Percentiles rank a stretch among this genome's conserved stretches.
Evolutionary conservation across 2,329 filamentous ascomycete species (phyloP).

Genomic region (Allantophomopsis cytisporea): DNA sequence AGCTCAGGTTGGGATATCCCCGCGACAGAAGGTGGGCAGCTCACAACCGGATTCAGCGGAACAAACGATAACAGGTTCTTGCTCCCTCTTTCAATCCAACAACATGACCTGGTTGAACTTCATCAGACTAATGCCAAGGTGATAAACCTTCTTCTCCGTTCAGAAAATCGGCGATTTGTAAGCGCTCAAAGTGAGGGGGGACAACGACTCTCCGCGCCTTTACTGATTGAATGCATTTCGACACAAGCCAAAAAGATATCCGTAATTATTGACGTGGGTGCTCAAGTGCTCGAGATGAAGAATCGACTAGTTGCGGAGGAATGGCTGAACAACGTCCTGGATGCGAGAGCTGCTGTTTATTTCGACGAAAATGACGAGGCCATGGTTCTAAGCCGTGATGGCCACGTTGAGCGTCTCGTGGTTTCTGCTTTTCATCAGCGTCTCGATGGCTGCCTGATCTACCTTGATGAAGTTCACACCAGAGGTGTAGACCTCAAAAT

Average conservation of each 20-base stretch:
- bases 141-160: slow-evolving; percentile 38
- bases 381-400: slow-evolving; percentile 34
- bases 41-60: slow-evolving; percentile 54
- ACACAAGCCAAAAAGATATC: too few species aligned
- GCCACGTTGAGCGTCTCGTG: slow-evolving; percentile 31
- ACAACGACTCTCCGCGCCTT: slow-evolving; percentile 27
- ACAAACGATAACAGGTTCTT: slow-evolving; percentile 50
- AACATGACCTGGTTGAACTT: slow-evolving; percentile 39
- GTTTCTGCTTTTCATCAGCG: slow-evolving; percentile 43
- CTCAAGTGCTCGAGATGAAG: slow-evolving; percentile 50
- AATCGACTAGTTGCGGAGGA: slow-evolving; percentile 37
- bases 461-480: slow-evolving; percentile 58
- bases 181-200: too few species aligned
- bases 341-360: slow-evolving; percentile 36
- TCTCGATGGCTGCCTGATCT: slow-evolving; percentile 47
- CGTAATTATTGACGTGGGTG: slow-evolving; percentile 62
- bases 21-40: slow-evolving; percentile 27
- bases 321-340: slow-evolving; percentile 31
- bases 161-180: slow-evolving; percentile 34
- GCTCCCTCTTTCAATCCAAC: slow-evolving; percentile 39
- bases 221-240: slow-evolving; percentile 17
- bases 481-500: slow-evolving; percentile 55
- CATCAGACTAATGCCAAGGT: slow-evolving; percentile 56
- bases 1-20: slow-evolving; percentile 58
- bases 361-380: slow-evolving; percentile 42